phyloP scores from a whole-genome alignment of 306 rosid species.

The peach (Prunus persica) region DNA sequence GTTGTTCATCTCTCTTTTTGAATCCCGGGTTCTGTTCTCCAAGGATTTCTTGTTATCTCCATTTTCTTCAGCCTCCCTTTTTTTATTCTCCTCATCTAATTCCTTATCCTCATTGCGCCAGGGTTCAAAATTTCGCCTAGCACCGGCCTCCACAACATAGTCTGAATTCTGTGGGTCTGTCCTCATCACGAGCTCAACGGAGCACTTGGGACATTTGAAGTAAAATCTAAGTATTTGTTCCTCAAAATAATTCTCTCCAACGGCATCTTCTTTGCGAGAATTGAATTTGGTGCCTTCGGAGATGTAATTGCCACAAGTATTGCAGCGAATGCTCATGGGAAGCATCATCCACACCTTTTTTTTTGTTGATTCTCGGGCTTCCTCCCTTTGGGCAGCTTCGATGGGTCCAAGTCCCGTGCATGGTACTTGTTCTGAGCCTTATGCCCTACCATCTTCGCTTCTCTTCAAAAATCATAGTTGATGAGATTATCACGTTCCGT shows the following conservation, averaged over 20 bases:
- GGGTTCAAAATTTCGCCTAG: slow-evolving; percentile 33
- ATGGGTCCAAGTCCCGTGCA: slow-evolving; percentile 89
- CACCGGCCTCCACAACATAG: too few species aligned
- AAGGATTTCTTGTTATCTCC: slow-evolving; percentile 87
- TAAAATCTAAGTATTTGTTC: slow-evolving; percentile 56
- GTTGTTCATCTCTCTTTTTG: slow-evolving; percentile 70
- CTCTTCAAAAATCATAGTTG: neutral
- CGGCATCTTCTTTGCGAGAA: slow-evolving; percentile 22
- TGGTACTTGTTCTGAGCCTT: slow-evolving; percentile 87
- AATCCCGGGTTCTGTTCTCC: slow-evolving; percentile 84
- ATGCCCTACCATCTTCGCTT: slow-evolving; percentile 69
- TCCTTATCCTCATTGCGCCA: slow-evolving; percentile 85
- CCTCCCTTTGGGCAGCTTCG: slow-evolving; percentile 65
- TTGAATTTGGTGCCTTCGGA: slow-evolving; percentile 39
- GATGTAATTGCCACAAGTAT: slow-evolving; percentile 52
- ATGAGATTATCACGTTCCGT: too few species aligned
- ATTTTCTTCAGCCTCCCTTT: slow-evolving; percentile 74
- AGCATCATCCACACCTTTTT: slow-evolving; percentile 95
- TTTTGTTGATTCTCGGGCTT: slow-evolving; percentile 79
- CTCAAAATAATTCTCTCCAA: slow-evolving; percentile 56
- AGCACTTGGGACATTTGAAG: slow-evolving; percentile 56
- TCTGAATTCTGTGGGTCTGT: slow-evolving; percentile 54
- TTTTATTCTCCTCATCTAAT: slow-evolving; percentile 38
- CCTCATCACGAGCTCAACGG: slow-evolving; percentile 59
- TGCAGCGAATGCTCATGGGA: slow-evolving; percentile 96